Base-by-base conservation (phyloP, 192 early-diverging fungal species). In the Umbelopsis sp. region DNA sequence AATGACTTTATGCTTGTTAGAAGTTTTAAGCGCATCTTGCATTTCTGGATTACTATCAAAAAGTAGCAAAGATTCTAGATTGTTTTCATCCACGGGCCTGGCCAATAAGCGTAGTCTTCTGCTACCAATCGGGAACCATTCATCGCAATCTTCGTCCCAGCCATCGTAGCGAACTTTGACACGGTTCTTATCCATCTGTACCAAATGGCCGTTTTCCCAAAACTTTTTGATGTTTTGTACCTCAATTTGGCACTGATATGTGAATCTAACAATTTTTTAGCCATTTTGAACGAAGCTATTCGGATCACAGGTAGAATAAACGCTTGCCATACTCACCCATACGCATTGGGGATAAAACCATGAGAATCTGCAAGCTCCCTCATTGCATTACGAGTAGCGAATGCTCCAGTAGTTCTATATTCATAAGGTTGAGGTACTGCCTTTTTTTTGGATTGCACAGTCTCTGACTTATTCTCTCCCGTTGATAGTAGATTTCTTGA, bases 51-150 rank as follows among this genome's bases (percentile, higher is more conserved):
- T 78, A 25, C 22, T 15, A 49, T 73, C 76, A 3, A 61, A 51
- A 15, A 73, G 37, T 5, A 78, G 33, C 4, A 78, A 49, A 23
- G 53, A 27, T 35, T 61, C 27, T n/a, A 37, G 35, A 37, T 49
- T 23, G 48, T 69, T 74, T 67, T 77, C 74, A 0, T 77, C 74
- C 10, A 73, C 61, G 3, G 69, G 66, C 49, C 69, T 55, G 3
- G 74, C 55, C 22, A 78, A 8, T 13, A 78, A 15, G 45, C 71
- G 75, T 44, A 87, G 66, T 35, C 83, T 58, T 46, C 74, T 52
- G 69, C 86, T 87, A 20, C 80, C 83, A 3, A 81, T 78, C 7
- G 79, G 73, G 20, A 87, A 65, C 86, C 86, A 87, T 70, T 87
- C 86, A 49, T 87, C 86, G 70, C 76, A 85, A n/a, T 74, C 58